Evolutionary conservation across 1,284 basidiomycete genomes (phyloP).

Genomic region (Pyrrhoderma lamaoense): DNA sequence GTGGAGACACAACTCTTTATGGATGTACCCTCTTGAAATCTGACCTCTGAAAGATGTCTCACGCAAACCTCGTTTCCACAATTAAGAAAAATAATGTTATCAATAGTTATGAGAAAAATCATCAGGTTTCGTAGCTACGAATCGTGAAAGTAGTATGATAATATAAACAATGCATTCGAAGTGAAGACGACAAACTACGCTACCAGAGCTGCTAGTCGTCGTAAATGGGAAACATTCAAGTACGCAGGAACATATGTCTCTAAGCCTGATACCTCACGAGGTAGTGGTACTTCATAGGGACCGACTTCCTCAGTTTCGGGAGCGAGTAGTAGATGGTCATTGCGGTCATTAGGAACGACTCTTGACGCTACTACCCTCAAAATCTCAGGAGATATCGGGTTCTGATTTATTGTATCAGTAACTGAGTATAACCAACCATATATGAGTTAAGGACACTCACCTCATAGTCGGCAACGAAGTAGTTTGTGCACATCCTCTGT

Average conservation of each 20-base stretch:
- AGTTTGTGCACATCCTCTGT: constrained; percentile 97
- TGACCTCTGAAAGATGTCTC: too few species aligned
- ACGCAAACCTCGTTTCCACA: too few species aligned
- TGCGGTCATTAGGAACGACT: constrained; percentile 90
- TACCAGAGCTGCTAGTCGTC: constrained; percentile 75
- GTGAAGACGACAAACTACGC: constrained; percentile 34
- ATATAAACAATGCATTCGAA: too few species aligned
- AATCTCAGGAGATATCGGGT: constrained; percentile 94
- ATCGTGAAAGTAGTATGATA: too few species aligned
- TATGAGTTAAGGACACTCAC: constrained; percentile 33
- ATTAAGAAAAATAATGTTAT: too few species aligned
- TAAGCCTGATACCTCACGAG: constrained; percentile 79
- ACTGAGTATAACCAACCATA: background rate
- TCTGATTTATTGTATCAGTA: constrained; percentile 38
- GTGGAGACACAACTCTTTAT: too few species aligned
- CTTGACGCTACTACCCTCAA: constrained; percentile 92
- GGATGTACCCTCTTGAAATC: too few species aligned
- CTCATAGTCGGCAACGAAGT: constrained; percentile 98
- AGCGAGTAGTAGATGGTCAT: constrained; percentile 88
- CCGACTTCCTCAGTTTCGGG: constrained; percentile 95
- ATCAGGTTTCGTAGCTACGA: too few species aligned
- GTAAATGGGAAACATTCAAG: constrained; percentile 76
- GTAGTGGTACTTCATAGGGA: constrained; percentile 81
- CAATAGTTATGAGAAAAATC: too few species aligned
- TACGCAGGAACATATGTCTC: constrained; percentile 88